A percentile compares a stretch with the other conserved stretches of the same genome.
Conservation (phyloP, 2,329 filamentous ascomycete genomes). For the Microsporum ferrugineum region DNA sequence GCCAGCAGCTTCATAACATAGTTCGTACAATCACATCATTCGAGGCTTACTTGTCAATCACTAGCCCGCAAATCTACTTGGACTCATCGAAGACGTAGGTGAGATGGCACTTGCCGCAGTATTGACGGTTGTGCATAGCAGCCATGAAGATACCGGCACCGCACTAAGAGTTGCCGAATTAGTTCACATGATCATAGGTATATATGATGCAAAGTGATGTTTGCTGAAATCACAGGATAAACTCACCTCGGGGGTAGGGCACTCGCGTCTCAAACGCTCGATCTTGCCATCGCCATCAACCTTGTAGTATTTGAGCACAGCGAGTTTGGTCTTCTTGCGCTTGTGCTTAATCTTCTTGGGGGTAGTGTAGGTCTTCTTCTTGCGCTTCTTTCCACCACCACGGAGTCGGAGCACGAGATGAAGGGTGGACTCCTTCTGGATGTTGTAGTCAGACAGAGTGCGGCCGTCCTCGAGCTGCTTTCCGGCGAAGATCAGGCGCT, state of each 20-base stretch:
- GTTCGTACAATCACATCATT: not conserved
- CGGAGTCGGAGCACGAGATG: conserved; percentile 96
- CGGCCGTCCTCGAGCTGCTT: conserved; percentile 99
- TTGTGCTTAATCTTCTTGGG: conserved; percentile 99
- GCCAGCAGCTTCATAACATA: not conserved
- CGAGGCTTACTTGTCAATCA: not conserved
- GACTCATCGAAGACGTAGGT: conserved; percentile 61
- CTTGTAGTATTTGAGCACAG: conserved; percentile 99
- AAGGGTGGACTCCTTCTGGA: conserved; percentile 99
- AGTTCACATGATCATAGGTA: conserved; percentile 26
- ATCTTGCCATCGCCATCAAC: conserved; percentile 99
- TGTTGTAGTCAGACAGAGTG: conserved; percentile 99
- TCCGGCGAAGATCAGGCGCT: conserved; percentile 98
- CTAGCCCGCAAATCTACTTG: conserved; percentile 34
- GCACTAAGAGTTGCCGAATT: conserved; percentile 48
- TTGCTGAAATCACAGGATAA: not conserved
- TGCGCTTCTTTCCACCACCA: conserved; percentile 99
- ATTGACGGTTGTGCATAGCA: conserved; percentile 99
- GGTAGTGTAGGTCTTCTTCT: conserved; percentile 99
- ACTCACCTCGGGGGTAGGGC: conserved; percentile 77
- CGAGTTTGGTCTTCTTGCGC: conserved; percentile 99
- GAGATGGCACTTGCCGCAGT: conserved; percentile 67
- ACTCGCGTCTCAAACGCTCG: conserved; percentile 96
- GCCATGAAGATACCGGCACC: conserved; percentile 99
- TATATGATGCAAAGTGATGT: too few relatives aligned